Base-by-base conservation (phyloP, 2,329 filamentous ascomycete genomes). In the Aspergillus sojae region DNA sequence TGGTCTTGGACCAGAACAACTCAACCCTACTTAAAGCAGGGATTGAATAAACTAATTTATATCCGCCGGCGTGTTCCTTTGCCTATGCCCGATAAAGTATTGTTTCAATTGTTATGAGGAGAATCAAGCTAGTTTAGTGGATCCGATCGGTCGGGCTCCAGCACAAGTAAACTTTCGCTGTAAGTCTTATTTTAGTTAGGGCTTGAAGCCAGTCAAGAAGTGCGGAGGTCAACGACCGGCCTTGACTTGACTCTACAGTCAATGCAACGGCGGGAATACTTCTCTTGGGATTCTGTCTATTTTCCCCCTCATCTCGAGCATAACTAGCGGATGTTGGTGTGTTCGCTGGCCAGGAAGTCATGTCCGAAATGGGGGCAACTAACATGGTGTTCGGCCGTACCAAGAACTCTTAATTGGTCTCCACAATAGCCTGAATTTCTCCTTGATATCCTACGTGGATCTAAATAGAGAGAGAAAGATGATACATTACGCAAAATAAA, bases 81-180 rank as follows among this genome's bases (percentile, higher is more conserved):
- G 26, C 46, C 46, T 50, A 50, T 50, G 46, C 46, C 46, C 46
- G 26, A 50, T 50, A 50, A 50, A 50, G 46, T 50, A 50, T 50
- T 50, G 14, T 50, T 50, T 61, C 48, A 56, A 57, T 45, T 55
- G 45, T 30, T 36, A 55, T 30, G 39, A 60, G 57, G 60, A 64
- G 65, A 61, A 63, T 30, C 55, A 61, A 61, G 60, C 67, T 70
- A 67, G 65, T 67, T 63, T 65, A 66, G 68, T 70, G 67, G 67
- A 68, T 63, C 67, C 67, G 65, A 70, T 70, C 68, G 65, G 60
- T 64, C 62, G 65, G 66, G 65, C 65, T 70, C 59, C 56, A 61
- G 65, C 66, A 55, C 58, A 68, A 59, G 57, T 65, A 65, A 65
- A 66, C 58, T 62, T 59, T 56, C 61, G 23, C 46, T 19, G 46